Base-by-base conservation (phyloP, 306 rosid species). In the Rubus parviflorus region DNA sequence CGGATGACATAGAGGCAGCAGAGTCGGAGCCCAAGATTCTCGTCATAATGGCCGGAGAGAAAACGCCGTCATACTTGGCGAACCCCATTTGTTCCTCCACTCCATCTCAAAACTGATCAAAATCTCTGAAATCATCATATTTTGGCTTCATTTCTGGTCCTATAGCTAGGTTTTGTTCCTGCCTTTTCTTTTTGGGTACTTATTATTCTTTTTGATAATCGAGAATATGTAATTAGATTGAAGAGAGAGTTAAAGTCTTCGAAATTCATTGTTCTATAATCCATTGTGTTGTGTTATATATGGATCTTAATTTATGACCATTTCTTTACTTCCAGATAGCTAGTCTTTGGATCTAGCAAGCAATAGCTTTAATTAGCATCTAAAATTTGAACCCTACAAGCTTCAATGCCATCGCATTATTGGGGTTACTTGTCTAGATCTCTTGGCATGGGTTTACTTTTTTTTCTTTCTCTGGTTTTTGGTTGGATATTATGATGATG, bases 1-100 rank as follows among this genome's bases (percentile, higher is more conserved):
- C n/a, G 73, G 63, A 40, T 17, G 70, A 73, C 42, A 49, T 48
- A 66, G 82, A 48, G 47, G 43, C 19, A 5, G 72, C 14, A 41
- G 42, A 51, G 75, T 74, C 77, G 0, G 87, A 86, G 71, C 85
- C 91, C 4, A 81, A 85, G 75, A 77, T 90, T 48, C 90, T 90
- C 69, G 97, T 92, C 15, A 84, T 92, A 30, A 90, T 94, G 97
- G 89, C 97, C 0, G 98, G 98, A 64, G 97, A 90, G 41, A 77
- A 53, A 7, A 89, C 73, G 47, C 96, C 98, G 25, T 85, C 97
- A 6, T 84, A 77, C 84, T 84, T 94, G 83, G 98, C 97, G 62
- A 83, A 77, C 25, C 97, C 96, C 2, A 8, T 77, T 9, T 19
- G 75, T 48, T 48, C 85, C 64, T 60, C 75, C 40, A 17, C n/a